A percentile compares a stretch with the other conserved stretches of the same genome.
These are phyloP conservation scores for Botryotinia convoluta DNA, from an alignment of 2,329 filamentous ascomycete genomes.

Conservation along the genomic window DNA sequence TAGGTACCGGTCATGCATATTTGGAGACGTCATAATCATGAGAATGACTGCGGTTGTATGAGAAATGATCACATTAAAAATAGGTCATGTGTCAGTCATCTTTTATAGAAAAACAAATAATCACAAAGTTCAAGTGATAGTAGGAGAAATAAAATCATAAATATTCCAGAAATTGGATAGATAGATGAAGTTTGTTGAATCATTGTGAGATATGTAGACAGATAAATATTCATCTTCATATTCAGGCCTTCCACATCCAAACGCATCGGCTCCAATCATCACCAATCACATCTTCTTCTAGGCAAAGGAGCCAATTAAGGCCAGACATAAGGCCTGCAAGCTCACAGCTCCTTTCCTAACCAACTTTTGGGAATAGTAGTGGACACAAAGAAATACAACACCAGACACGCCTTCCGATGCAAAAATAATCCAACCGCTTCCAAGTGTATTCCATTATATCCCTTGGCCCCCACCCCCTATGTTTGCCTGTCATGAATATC, in stretches of 20 bases:
- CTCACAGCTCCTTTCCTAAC: conserved; percentile 1
- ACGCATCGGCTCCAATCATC: neutral
- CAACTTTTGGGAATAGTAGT: conserved; percentile 1
- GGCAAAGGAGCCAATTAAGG: conserved; percentile 14
- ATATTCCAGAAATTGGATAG: neutral
- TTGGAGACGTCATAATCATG: neutral
- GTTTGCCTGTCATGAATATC: conserved; percentile 25
- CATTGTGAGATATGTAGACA: conserved; percentile 1
- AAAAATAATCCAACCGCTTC: conserved; percentile 24
- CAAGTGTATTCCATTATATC: conserved; percentile 23
- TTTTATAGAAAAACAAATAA: neutral
- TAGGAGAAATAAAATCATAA: neutral
- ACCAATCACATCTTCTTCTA: neutral
- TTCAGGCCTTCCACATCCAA: neutral
- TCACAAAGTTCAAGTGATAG: neutral
- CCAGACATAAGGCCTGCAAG: conserved; percentile 2
- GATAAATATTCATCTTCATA: conserved; percentile 8
- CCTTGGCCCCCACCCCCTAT: neutral
- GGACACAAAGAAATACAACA: conserved; percentile 16
- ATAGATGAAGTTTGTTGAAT: neutral
- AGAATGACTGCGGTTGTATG: neutral
- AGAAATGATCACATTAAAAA: neutral
- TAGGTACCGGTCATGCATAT: neutral
- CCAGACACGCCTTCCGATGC: conserved; percentile 29
- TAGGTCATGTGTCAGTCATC: neutral